phyloP scores from a whole-genome alignment of 495 filamentous ascomycete genomes.

The Pseudoneurospora amorphoporcata region DNA sequence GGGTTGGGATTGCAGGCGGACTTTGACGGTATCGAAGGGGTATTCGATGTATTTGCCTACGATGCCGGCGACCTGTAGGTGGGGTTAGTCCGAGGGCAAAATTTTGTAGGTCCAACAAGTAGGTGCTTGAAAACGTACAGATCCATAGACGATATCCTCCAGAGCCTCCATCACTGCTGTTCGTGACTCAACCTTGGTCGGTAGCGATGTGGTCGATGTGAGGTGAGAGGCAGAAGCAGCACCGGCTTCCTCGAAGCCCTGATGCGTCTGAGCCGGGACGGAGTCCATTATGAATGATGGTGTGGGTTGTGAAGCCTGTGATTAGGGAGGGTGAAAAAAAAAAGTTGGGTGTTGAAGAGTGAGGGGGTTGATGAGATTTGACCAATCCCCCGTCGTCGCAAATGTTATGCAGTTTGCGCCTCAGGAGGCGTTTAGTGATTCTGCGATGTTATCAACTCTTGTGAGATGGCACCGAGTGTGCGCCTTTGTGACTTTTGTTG shows the following conservation, averaged over 20 bases:
- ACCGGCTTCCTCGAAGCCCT: neutral
- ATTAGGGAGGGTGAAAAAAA: neutral
- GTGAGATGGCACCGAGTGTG: neutral
- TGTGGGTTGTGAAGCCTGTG: neutral
- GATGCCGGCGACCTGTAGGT: constrained; percentile 64
- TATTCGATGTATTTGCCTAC: constrained; percentile 95
- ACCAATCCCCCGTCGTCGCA: neutral
- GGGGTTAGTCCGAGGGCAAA: constrained; percentile 7
- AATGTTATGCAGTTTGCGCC: neutral
- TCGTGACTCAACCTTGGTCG: constrained; percentile 8
- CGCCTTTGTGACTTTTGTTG: neutral
- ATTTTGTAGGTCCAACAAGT: neutral
- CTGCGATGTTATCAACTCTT: neutral
- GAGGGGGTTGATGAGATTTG: neutral
- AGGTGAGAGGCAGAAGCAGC: constrained; percentile 1
- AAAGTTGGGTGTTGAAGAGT: neutral
- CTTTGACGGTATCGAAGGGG: constrained; percentile 98
- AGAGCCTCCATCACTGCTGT: constrained; percentile 54
- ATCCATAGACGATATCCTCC: constrained; percentile 77
- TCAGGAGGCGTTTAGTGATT: neutral
- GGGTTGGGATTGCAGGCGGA: constrained; percentile 68
- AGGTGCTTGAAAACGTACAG: constrained; percentile 43
- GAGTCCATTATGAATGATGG: constrained; percentile 4
- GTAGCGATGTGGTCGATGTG: constrained; percentile 4
- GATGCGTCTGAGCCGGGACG: constrained; percentile 6